These are phyloP conservation scores for Malassezia equina DNA, from an alignment of 1,284 basidiomycete species.

Conservation along the genomic window DNA sequence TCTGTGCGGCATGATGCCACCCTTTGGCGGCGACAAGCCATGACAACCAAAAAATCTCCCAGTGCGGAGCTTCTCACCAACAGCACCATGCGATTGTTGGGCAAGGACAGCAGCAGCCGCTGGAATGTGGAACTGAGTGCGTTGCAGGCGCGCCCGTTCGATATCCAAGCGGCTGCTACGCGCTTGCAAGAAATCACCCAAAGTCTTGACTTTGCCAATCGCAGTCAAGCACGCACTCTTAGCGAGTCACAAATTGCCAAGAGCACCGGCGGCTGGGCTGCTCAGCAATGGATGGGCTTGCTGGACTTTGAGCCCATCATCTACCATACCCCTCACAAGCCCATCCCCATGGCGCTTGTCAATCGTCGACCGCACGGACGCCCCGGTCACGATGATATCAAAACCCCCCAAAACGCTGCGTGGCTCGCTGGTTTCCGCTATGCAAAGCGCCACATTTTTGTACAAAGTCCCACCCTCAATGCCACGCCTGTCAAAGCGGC, in stretches of 20 bases:
- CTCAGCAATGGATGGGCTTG: slow-evolving; percentile 27
- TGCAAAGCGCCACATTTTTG: slow-evolving; percentile 62
- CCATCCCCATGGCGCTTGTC: slow-evolving; percentile 65
- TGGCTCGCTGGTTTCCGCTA: slow-evolving; percentile 65
- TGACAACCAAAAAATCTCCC: not conserved
- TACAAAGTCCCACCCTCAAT: slow-evolving; percentile 61
- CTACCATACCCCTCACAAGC: slow-evolving; percentile 40
- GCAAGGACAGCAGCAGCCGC: slow-evolving; percentile 7
- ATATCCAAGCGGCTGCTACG: not conserved
- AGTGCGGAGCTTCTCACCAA: not conserved
- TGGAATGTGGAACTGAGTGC: slow-evolving; percentile 2
- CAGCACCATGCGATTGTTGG: slow-evolving; percentile 2
- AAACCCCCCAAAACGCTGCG: slow-evolving; percentile 63
- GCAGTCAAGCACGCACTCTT: slow-evolving; percentile 42
- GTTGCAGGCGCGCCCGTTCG: not conserved
- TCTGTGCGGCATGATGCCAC: slow-evolving; percentile 35
- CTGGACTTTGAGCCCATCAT: slow-evolving; percentile 39
- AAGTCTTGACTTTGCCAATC: slow-evolving; percentile 44
- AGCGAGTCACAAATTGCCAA: slow-evolving; percentile 12
- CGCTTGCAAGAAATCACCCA: slow-evolving; percentile 35
- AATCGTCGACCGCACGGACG: slow-evolving; percentile 61
- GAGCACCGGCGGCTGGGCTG: slow-evolving; percentile 7
- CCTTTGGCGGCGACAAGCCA: slow-evolving; percentile 21
- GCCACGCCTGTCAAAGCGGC: slow-evolving; percentile 60
- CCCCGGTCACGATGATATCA: slow-evolving; percentile 55